phyloP scores from a whole-genome alignment of 2,329 filamentous ascomycete species.

The Dendryphion nanum region DNA sequence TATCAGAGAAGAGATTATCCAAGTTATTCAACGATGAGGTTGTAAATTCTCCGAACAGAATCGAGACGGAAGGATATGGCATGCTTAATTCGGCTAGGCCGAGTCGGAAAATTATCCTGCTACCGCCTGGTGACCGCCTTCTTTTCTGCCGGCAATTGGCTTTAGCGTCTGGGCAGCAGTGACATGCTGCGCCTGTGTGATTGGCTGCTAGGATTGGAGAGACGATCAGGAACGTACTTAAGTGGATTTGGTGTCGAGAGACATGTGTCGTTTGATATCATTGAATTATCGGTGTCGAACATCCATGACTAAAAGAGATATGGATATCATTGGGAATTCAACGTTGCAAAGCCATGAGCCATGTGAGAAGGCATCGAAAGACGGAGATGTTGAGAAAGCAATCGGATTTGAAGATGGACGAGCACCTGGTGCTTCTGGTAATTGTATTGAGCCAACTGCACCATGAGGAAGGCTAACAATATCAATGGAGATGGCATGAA shows the following conservation, averaged over 20 bases:
- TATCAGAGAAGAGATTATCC: too few species aligned
- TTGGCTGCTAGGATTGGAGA: constrained; percentile 3
- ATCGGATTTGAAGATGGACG: neutral
- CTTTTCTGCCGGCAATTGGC: too few species aligned
- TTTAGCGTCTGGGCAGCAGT: constrained; percentile 8
- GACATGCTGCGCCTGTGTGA: constrained; percentile 7
- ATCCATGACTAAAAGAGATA: neutral
- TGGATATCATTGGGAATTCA: constrained; percentile 7
- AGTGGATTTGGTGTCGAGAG: neutral
- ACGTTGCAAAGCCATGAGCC: constrained; percentile 5
- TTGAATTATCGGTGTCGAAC: neutral
- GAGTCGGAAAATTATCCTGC: too few species aligned
- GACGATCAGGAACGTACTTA: neutral
- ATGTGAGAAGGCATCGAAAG: neutral
- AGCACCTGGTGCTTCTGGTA: constrained; percentile 1
- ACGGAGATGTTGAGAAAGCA: constrained; percentile 9
- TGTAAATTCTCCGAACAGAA: too few species aligned
- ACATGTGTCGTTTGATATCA: neutral
- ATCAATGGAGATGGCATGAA: constrained; percentile 1
- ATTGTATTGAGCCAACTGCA: neutral
- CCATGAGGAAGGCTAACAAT: neutral
- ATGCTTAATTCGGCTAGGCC: too few species aligned
- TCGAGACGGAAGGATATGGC: too few species aligned
- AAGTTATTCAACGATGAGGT: too few species aligned
- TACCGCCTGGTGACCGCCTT: too few species aligned